Evolutionary conservation across 2,329 filamentous ascomycete species (phyloP), one percentile per base, ranked within the genome.

Genomic region (Neonectria coccinea): DNA sequence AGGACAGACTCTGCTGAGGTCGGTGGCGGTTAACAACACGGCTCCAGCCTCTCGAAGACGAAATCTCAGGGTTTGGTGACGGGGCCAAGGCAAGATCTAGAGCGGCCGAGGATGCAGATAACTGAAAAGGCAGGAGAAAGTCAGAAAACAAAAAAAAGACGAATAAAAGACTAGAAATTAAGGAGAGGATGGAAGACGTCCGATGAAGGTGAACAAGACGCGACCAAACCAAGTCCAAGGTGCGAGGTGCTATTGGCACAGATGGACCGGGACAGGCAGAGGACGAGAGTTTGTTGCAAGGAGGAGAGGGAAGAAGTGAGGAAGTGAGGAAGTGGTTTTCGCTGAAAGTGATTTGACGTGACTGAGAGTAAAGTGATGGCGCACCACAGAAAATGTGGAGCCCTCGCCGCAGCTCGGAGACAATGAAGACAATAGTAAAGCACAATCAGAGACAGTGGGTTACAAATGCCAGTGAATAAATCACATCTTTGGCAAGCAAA

Each of bases 41-140:
- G 72, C 85, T 86, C 85, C 89, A 92, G 70, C 85, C 83, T 80
- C 83, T 81, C 56, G 77, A 73, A 52, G 78, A 73, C 42, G 77
- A 66, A 53, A 77, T 74, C 67, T 93, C 89, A 63, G 88, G 85
- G 67, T 86, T 89, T 51, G 89, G 87, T 64, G 87, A 89, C 66
- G 89, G 89, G 54, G 89, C 89, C 65, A 90, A 85, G 62, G 92
- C 91, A 77, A 97, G 86, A 79, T 97, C 93, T 75, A 94, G 85
- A 57, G 93, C 91, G 76, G 92, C 89, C 71, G 92, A 93, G 67
- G 92, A 94, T 59, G 92, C 89, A 77, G 92, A 94, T 66, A 95
- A 84, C 89, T 96, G 82, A 77, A 80, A 77, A 66, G 64, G 64
- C 69, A 56, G 66, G 64, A 65, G 42, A 66, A 72, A 62, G 77